Base-by-base conservation (phyloP, 2,329 filamentous ascomycete species). In the Neospermospora avenae region DNA sequence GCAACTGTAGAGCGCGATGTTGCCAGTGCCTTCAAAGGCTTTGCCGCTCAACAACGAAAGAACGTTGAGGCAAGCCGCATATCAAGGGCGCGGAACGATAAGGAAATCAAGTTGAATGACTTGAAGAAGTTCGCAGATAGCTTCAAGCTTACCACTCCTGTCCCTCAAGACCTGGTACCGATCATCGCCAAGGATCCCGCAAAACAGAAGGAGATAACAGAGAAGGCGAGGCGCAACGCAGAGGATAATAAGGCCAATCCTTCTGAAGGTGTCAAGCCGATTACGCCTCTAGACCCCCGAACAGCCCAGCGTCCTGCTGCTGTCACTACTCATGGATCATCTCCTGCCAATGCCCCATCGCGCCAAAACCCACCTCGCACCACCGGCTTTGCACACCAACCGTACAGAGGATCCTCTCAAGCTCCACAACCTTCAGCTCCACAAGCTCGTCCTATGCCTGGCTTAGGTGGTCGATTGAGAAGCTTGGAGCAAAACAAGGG, bases 111-210 rank as follows among this genome's bases (percentile, higher is more conserved):
- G 75, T 76, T 99, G 63, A 96, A 91, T 61, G 95, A 99, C 76
- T 77, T 99, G 60, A 96, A 95, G 80, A 96, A 93, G 71, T 99
- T 99, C 74, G 91, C 95, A 0, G 84, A 87, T 67, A 95, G 84
- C 72, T 99, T 99, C 81, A 98, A 98, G 77, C 83, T 99, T 18
- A 88, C 90, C 53, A 97, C 93, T 2, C 92, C 93, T 5, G 92
- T 99, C 11, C 95, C 95, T 1, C 87, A 84, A 55, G 95, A 99
- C 74, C 77, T 99, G 37, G 92, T 99, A 28, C 88, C 91, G 1
- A 99, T 99, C 67, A 88, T 99, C 62, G 93, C 95, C 60, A 99
- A 98, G 74, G 95, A 99, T 72, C 92, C 92, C n/a, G 83, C 80
- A 48, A 99, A 97, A 77, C 95, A 98, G 75, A 87, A 92, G 70